phyloP scores from a whole-genome alignment of 2,329 filamentous ascomycete genomes.

The Talaromyces albobiverticillius region DNA sequence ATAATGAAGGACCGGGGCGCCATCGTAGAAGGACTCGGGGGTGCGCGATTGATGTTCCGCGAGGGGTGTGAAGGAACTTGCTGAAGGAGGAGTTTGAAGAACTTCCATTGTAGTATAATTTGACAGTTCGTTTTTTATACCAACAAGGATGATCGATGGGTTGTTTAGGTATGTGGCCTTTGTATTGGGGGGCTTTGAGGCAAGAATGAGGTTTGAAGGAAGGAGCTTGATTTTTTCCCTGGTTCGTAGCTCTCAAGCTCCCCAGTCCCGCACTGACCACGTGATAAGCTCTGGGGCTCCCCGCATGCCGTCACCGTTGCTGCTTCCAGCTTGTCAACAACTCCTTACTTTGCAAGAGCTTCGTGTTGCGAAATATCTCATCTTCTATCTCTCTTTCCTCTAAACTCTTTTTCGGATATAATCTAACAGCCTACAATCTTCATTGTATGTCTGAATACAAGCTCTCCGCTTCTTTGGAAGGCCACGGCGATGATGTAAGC shows the following conservation, averaged over 20 bases:
- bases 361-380: background rate
- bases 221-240: constrained; percentile 1
- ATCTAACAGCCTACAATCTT: background rate
- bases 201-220: background rate
- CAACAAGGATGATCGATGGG: background rate
- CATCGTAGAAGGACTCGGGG: constrained; percentile 46
- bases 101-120: constrained; percentile 36
- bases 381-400: background rate
- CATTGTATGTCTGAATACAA: constrained; percentile 66
- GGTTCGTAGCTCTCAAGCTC: constrained; percentile 7
- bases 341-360: background rate
- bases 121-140: background rate
- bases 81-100: constrained; percentile 35
- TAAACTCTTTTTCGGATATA: background rate
- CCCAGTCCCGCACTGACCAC: constrained; percentile 10
- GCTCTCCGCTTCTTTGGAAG: constrained; percentile 83
- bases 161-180: background rate
- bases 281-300: constrained; percentile 14
- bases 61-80: constrained; percentile 42
- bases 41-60: constrained; percentile 47
- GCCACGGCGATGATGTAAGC: constrained; percentile 90
- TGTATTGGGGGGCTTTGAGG: background rate
- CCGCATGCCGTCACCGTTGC: constrained; percentile 16
- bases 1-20: constrained; percentile 47
- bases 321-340: constrained; percentile 10